These are phyloP conservation scores for Metschnikowia reukaufii DNA, from an alignment of 805 yeast genomes.

Conservation along the genomic window DNA sequence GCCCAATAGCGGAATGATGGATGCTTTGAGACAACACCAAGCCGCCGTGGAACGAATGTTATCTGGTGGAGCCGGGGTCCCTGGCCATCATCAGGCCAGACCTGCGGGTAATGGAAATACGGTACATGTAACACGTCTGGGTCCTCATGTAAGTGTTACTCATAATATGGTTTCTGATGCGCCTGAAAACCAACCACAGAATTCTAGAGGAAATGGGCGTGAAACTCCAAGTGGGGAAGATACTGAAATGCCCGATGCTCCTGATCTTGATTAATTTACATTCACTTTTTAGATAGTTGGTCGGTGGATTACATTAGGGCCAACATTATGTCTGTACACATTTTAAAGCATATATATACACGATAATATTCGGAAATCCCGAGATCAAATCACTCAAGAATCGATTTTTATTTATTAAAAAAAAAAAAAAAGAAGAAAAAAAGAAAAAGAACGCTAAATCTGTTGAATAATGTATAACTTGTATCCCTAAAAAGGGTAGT, in stretches of 20 bases:
- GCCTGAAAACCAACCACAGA: neutral
- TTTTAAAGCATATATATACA: too few species aligned
- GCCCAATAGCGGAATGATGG: constrained; percentile 1
- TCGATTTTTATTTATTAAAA: too few species aligned
- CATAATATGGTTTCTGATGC: neutral
- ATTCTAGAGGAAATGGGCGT: neutral
- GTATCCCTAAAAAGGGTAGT: too few species aligned
- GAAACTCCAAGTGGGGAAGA: constrained; percentile 11
- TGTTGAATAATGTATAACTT: too few species aligned
- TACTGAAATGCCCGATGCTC: constrained; percentile 18
- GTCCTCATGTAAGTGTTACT: neutral
- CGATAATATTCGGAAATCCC: too few species aligned
- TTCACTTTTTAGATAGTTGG: too few species aligned
- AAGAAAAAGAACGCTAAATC: too few species aligned
- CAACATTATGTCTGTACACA: neutral
- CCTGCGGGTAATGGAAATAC: neutral
- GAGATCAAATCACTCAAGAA: too few species aligned
- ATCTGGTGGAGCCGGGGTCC: neutral
- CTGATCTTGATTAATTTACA: constrained; percentile 14
- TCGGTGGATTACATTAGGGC: neutral
- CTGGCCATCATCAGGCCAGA: neutral
- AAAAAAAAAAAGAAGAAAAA: too few species aligned
- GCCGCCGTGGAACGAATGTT: constrained; percentile 6
- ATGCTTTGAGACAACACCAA: constrained; percentile 8
- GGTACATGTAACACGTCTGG: neutral